These are phyloP conservation scores for Trichoderma sp. DNA, from an alignment of 2,329 filamentous ascomycete genomes.

Conservation along the genomic window DNA sequence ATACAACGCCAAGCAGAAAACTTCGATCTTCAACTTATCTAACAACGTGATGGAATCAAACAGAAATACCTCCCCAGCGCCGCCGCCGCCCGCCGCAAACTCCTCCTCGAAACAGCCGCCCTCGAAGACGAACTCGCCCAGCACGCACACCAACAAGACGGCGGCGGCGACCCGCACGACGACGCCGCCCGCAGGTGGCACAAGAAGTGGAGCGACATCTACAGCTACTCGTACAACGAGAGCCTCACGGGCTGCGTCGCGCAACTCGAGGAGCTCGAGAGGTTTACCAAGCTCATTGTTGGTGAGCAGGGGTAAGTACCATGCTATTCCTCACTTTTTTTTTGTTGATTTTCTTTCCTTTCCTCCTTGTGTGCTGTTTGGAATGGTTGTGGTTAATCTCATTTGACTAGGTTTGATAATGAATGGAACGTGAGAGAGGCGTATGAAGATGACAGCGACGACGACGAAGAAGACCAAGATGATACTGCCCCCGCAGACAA, in stretches of 20 bases:
- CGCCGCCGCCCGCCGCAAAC: constrained; percentile 53
- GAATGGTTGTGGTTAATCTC: not conserved
- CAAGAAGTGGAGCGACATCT: constrained; percentile 59
- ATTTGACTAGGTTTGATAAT: constrained; percentile 40
- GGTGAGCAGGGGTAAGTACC: constrained; percentile 52
- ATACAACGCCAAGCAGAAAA: too few relatives aligned
- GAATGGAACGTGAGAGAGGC: not conserved
- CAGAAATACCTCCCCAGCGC: constrained; percentile 59
- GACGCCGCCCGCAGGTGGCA: constrained; percentile 38
- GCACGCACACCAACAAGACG: constrained; percentile 22
- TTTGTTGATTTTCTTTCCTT: too few relatives aligned
- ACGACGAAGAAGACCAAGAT: constrained; percentile 36
- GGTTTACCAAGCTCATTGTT: constrained; percentile 60
- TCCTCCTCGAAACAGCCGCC: constrained; percentile 54
- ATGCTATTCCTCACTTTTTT: constrained; percentile 3
- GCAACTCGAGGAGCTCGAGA: constrained; percentile 57
- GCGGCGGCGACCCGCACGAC: not conserved
- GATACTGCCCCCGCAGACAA: constrained; percentile 26
- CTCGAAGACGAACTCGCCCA: constrained; percentile 46
- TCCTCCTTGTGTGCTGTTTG: too few relatives aligned
- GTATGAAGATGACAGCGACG: constrained; percentile 11
- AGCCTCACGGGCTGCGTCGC: constrained; percentile 57
- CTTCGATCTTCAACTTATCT: too few relatives aligned
- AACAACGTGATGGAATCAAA: too few relatives aligned
- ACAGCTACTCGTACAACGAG: constrained; percentile 58